phyloP scores from a whole-genome alignment of 2,329 filamentous ascomycete species.

The Aspergillus sclerotialis region DNA sequence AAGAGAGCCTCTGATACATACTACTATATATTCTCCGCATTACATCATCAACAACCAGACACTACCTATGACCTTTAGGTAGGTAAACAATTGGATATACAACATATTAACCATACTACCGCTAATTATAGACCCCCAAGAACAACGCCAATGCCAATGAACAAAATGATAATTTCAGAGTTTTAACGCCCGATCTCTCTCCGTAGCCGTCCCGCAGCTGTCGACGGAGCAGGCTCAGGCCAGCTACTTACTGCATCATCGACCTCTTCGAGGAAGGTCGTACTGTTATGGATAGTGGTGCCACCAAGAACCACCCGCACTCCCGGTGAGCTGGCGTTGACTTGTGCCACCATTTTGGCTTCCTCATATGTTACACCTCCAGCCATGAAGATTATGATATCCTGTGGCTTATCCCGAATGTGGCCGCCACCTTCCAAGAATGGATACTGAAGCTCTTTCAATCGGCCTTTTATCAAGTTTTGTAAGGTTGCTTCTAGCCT shows the following conservation, averaged over 20 bases:
- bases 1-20: no score
- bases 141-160: slow-evolving; percentile 9
- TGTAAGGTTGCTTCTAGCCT: slow-evolving; percentile 80
- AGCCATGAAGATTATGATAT: slow-evolving; percentile 90
- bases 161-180: slow-evolving; percentile 1
- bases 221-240: slow-evolving; percentile 62
- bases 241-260: slow-evolving; percentile 80
- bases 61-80: slow-evolving; percentile 5
- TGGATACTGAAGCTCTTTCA: slow-evolving; percentile 82
- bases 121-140: not conserved
- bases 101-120: no score
- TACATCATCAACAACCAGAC: slow-evolving; percentile 3
- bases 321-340: slow-evolving; percentile 86
- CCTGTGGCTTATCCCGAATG: slow-evolving; percentile 91
- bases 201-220: slow-evolving; percentile 55
- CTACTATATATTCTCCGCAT: no score
- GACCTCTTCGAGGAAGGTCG: slow-evolving; percentile 82
- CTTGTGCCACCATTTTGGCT: slow-evolving; percentile 88
- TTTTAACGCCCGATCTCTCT: slow-evolving; percentile 51
- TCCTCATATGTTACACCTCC: slow-evolving; percentile 95
- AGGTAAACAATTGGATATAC: slow-evolving; percentile 1
- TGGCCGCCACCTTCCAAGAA: slow-evolving; percentile 84
- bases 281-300: slow-evolving; percentile 80
- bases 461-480: slow-evolving; percentile 82
- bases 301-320: slow-evolving; percentile 84